phyloP scores from a whole-genome alignment of 2,329 filamentous ascomycete species.

The Eutypa lata region DNA sequence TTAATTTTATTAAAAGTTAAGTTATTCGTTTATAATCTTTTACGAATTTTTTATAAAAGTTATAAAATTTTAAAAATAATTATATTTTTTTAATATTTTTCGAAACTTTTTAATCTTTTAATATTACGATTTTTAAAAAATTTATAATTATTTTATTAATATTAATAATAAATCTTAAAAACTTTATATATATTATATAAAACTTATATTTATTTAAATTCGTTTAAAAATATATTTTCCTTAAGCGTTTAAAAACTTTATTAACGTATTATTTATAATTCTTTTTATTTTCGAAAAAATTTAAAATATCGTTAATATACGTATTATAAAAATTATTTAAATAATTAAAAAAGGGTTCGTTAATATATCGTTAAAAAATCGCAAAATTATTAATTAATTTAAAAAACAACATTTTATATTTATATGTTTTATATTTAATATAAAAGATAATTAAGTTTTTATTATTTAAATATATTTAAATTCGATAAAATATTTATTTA shows the following conservation, averaged over 20 bases:
- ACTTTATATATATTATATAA: conserved; percentile 1
- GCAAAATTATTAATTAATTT: background rate
- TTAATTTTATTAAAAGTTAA: conserved; percentile 1
- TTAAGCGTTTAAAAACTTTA: background rate
- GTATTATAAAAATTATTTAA: conserved; percentile 2
- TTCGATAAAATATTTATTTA: conserved; percentile 3
- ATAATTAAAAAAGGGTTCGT: background rate
- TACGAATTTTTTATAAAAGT: conserved; percentile 3
- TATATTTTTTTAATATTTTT: conserved; percentile 1
- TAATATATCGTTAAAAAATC: conserved; percentile 1
- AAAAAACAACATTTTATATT: conserved; percentile 3
- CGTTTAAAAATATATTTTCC: background rate
- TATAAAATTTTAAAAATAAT: conserved; percentile 3
- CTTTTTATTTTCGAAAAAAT: background rate
- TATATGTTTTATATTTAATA: conserved; percentile 1
- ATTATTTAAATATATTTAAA: background rate
- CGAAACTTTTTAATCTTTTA: background rate
- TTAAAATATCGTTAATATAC: conserved; percentile 6
- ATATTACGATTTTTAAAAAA: background rate
- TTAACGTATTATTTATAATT: background rate
- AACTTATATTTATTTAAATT: conserved; percentile 2
- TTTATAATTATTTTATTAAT: background rate
- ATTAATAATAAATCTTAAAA: background rate
- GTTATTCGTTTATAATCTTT: background rate
- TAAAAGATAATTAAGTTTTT: conserved; percentile 3